phyloP scores from a whole-genome alignment of 169 alveolate species.

The Cryptosporidium sp. region DNA sequence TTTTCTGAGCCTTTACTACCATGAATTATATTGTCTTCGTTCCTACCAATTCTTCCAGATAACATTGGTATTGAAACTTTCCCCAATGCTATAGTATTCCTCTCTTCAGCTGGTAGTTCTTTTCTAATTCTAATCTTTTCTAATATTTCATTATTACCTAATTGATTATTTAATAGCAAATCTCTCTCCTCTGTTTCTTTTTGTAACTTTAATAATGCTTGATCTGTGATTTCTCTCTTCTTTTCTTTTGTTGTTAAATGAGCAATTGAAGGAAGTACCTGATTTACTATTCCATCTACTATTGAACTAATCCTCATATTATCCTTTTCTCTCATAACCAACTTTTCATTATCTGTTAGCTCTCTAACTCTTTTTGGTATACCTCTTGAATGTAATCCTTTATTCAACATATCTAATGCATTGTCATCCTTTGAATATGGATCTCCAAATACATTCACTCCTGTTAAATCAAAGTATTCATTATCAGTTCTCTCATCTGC shows the following conservation, averaged over 20 bases:
- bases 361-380: constrained; percentile 56
- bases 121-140: constrained; percentile 3
- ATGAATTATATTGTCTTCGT: neutral
- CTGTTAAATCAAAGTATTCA: constrained; percentile 53
- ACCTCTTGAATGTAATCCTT: constrained; percentile 39
- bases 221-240: constrained; percentile 32
- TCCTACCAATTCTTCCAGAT: neutral
- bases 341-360: constrained; percentile 66
- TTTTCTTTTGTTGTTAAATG: constrained; percentile 34
- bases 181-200: constrained; percentile 44
- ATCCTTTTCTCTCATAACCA: constrained; percentile 29
- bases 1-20: constrained; percentile 15
- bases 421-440: constrained; percentile 63
- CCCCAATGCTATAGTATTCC: constrained; percentile 21
- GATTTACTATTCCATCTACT: constrained; percentile 58
- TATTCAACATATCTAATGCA: constrained; percentile 9
- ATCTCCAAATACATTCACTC: constrained; percentile 75
- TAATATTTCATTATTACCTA: neutral
- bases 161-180: constrained; percentile 12
- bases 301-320: constrained; percentile 42
- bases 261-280: constrained; percentile 38
- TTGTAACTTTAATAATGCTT: constrained; percentile 13
- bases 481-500: constrained; percentile 74
- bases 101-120: constrained; percentile 33
- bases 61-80: constrained; percentile 19